These are phyloP conservation scores for Penicillium thymicola DNA, from an alignment of 2,329 filamentous ascomycete species.

Conservation along the genomic window DNA sequence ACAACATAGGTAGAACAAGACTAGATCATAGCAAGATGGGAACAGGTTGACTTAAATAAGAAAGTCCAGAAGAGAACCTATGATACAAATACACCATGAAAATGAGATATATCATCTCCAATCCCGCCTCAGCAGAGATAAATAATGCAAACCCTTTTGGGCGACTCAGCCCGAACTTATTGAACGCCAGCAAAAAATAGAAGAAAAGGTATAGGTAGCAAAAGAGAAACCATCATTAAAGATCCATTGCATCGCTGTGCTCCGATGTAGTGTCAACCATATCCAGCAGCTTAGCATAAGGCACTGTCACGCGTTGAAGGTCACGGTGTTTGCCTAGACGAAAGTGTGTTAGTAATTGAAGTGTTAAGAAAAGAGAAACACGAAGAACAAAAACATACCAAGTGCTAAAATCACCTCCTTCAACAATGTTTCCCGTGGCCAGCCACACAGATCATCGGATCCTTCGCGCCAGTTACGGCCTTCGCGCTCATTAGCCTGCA, in stretches of 20 bases:
- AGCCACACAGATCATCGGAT: constrained; percentile 77
- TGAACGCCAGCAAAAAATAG: constrained; percentile 19
- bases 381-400: constrained; percentile 56
- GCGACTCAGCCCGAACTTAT: constrained; percentile 9
- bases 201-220: constrained; percentile 3
- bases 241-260: constrained; percentile 37
- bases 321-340: constrained; percentile 85
- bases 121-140: constrained; percentile 3
- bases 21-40: neutral
- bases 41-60: neutral
- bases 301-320: constrained; percentile 88
- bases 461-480: constrained; percentile 45
- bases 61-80: constrained; percentile 2
- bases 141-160: constrained; percentile 12
- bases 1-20: neutral
- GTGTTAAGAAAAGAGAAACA: neutral
- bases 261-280: constrained; percentile 40
- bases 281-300: constrained; percentile 81
- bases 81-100: constrained; percentile 14
- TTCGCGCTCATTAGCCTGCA: constrained; percentile 37
- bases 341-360: constrained; percentile 3
- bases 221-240: constrained; percentile 18
- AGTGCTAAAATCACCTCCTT: constrained; percentile 90
- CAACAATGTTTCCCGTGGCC: constrained; percentile 81
- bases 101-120: constrained; percentile 4